A percentile compares a stretch with the other conserved stretches of the same genome.
Evolutionary conservation across 176 grass and related monocot genomes (phyloP).

Genomic region (Puya raimondii): DNA sequence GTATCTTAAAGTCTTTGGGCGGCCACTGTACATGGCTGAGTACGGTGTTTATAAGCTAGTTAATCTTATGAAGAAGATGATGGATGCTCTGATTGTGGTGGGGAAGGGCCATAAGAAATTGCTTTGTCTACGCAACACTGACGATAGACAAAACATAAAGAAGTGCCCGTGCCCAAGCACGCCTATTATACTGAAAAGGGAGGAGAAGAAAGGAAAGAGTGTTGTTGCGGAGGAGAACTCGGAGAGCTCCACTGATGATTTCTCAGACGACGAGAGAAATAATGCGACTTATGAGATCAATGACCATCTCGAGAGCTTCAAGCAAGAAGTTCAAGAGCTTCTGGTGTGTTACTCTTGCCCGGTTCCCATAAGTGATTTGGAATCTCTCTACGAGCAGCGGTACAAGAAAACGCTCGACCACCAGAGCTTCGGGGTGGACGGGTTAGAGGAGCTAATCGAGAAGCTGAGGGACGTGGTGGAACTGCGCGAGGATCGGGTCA

Average conservation of each 20-base stretch:
- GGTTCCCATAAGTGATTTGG: slow-evolving; percentile 42
- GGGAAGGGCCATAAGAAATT: slow-evolving; percentile 73
- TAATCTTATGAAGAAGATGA: slow-evolving; percentile 59
- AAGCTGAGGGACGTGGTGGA: slow-evolving; percentile 68
- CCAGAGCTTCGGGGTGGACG: slow-evolving; percentile 47
- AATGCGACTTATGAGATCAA: slow-evolving; percentile 39
- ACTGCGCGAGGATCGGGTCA: slow-evolving; percentile 33
- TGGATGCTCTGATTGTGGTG: slow-evolving; percentile 62
- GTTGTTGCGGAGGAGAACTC: slow-evolving; percentile 25
- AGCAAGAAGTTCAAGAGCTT: slow-evolving; percentile 77
- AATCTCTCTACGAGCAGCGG: slow-evolving; percentile 58
- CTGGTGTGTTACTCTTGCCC: slow-evolving; percentile 77
- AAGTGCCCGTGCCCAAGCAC: slow-evolving; percentile 44
- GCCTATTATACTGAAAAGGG: slow-evolving; percentile 51
- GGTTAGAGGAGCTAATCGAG: slow-evolving; percentile 59
- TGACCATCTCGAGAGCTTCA: slow-evolving; percentile 43
- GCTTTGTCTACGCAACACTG: slow-evolving; percentile 63
- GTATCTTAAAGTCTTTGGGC: slow-evolving; percentile 64
- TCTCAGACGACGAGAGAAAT: slow-evolving; percentile 59
- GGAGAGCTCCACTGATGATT: slow-evolving; percentile 64
- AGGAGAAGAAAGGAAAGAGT: slow-evolving; percentile 45
- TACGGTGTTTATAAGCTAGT: slow-evolving; percentile 56
- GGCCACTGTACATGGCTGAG: slow-evolving; percentile 58
- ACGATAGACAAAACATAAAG: slow-evolving; percentile 43
- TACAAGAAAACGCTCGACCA: slow-evolving; percentile 78